phyloP scores from a whole-genome alignment of 2,329 filamentous ascomycete species.

The Aspergillus terreus region DNA sequence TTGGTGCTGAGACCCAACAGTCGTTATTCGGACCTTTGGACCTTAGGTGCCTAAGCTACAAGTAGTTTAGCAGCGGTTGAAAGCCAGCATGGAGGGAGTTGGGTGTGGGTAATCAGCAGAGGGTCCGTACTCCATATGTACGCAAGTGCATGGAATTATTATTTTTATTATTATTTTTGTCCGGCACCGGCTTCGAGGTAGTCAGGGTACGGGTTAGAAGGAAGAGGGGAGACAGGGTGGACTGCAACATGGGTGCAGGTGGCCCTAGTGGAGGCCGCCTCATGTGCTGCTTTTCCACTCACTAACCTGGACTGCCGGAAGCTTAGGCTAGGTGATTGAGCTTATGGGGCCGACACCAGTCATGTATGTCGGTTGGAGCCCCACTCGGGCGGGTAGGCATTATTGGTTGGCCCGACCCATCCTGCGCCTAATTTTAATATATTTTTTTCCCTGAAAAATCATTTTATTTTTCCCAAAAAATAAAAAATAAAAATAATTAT shows the following conservation, averaged over 20 bases:
- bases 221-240: neutral
- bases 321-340: constrained; percentile 21
- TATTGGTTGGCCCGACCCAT: constrained; percentile 16
- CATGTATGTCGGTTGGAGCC: constrained; percentile 17
- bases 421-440: constrained; percentile 14
- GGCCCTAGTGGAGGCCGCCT: constrained; percentile 18
- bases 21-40: constrained; percentile 7
- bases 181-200: constrained; percentile 9
- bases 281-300: constrained; percentile 13
- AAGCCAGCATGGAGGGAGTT: constrained; percentile 5
- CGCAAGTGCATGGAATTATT: constrained; percentile 13
- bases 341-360: constrained; percentile 21
- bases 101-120: constrained; percentile 10
- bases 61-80: neutral
- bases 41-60: neutral
- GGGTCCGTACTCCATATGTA: constrained; percentile 17
- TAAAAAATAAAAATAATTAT: constrained; percentile 10
- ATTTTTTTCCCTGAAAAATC: neutral
- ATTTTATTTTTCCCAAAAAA: neutral
- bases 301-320: constrained; percentile 19
- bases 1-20: constrained; percentile 11
- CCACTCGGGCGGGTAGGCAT: constrained; percentile 15
- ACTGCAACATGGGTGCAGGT: constrained; percentile 18
- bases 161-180: neutral
- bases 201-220: constrained; percentile 3